Evolutionary conservation across 352 stramenopile genomes (phyloP).

Genomic region (Pythium phragmiticola): DNA sequence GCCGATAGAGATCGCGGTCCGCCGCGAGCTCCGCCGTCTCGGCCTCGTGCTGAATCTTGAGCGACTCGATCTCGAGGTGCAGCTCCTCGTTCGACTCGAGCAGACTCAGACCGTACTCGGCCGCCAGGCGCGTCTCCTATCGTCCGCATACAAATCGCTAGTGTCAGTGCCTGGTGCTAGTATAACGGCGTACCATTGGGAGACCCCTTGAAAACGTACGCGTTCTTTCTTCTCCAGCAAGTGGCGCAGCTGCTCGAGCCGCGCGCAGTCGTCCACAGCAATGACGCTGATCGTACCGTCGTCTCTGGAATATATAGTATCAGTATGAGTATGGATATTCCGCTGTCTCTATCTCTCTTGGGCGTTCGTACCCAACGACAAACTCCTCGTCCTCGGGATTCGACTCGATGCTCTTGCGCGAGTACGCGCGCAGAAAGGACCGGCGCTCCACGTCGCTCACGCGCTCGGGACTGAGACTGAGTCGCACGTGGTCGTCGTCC

Average conservation of each 20-base stretch:
- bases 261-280: slow-evolving; percentile 49
- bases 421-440: slow-evolving; percentile 30
- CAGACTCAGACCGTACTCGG: slow-evolving; percentile 74
- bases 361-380: slow-evolving; percentile 50
- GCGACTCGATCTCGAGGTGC: slow-evolving; percentile 57
- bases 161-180: neutral
- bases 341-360: neutral
- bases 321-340: neutral
- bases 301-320: slow-evolving; percentile 33
- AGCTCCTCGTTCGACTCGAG: slow-evolving; percentile 80
- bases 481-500: neutral
- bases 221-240: slow-evolving; percentile 55
- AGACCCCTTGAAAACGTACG: slow-evolving; percentile 3
- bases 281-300: slow-evolving; percentile 51
- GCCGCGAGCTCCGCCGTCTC: slow-evolving; percentile 57
- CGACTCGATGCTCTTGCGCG: slow-evolving; percentile 37
- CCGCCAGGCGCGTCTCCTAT: slow-evolving; percentile 73
- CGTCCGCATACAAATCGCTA: neutral
- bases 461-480: slow-evolving; percentile 13
- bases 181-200: neutral
- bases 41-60: slow-evolving; percentile 74
- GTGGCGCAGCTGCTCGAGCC: slow-evolving; percentile 39
- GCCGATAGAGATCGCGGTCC: slow-evolving; percentile 60
- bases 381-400: slow-evolving; percentile 55
- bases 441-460: slow-evolving; percentile 28